Evolutionary conservation across 2,329 filamentous ascomycete species (phyloP).

Genomic region (Clarireedia monteithiana): DNA sequence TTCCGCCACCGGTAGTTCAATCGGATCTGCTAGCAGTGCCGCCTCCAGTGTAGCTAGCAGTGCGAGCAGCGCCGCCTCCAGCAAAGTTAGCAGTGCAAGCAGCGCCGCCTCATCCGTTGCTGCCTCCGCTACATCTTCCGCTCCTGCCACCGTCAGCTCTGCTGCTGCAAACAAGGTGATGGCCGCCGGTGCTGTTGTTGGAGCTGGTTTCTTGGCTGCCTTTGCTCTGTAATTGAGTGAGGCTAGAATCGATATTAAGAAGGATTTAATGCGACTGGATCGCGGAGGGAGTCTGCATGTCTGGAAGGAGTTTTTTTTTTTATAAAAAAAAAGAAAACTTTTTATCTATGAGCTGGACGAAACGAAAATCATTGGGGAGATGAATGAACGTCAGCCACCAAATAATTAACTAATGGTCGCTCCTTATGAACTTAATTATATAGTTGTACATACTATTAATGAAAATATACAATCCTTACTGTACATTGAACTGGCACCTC

Average conservation of each 20-base stretch:
- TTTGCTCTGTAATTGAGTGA: constrained; percentile 14
- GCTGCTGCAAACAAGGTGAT: constrained; percentile 5
- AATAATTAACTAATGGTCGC: too few relatives aligned
- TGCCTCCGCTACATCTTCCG: not conserved
- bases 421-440: too few relatives aligned
- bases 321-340: too few relatives aligned
- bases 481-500: too few relatives aligned
- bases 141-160: not conserved
- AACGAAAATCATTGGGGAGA: too few relatives aligned
- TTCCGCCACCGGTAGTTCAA: not conserved
- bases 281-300: too few relatives aligned
- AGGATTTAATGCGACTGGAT: not conserved
- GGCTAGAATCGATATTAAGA: not conserved
- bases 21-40: not conserved
- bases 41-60: not conserved
- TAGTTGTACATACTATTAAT: too few relatives aligned
- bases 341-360: too few relatives aligned
- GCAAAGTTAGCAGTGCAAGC: not conserved
- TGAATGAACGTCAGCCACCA: too few relatives aligned
- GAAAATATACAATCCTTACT: too few relatives aligned
- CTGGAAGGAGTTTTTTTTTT: too few relatives aligned
- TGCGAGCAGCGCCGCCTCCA: not conserved
- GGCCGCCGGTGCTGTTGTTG: constrained; percentile 11
- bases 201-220: constrained; percentile 17
- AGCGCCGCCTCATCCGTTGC: not conserved